Evolutionary conservation across 2,329 filamentous ascomycete species (phyloP).

Genomic region (Monilinia aucupariae): DNA sequence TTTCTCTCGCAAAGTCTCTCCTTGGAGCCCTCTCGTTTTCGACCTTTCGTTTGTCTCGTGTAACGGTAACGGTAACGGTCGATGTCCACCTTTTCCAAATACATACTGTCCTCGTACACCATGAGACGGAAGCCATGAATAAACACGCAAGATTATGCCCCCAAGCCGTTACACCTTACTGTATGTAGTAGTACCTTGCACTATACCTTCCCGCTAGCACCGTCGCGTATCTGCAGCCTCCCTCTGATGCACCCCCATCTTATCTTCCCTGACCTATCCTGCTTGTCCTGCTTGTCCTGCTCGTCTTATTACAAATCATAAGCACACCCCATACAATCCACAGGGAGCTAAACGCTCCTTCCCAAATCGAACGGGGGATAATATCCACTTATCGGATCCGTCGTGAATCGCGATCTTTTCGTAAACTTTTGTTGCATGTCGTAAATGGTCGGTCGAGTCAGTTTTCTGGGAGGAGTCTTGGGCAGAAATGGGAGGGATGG

Average conservation of each 20-base stretch:
- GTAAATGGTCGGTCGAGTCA: conserved; percentile 16
- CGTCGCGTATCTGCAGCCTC: neutral
- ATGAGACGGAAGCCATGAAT: neutral
- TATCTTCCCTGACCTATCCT: too few relatives aligned
- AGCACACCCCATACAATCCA: neutral
- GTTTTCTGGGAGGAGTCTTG: neutral
- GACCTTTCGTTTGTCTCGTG: neutral
- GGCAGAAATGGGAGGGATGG: too few relatives aligned
- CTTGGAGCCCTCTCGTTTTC: neutral
- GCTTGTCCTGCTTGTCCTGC: neutral
- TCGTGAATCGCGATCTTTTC: neutral
- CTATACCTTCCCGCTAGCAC: too few relatives aligned
- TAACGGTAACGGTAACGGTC: neutral
- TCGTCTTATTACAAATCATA: too few relatives aligned
- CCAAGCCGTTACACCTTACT: neutral
- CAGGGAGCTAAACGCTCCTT: too few relatives aligned
- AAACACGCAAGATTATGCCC: conserved; percentile 6
- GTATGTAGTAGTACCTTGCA: neutral
- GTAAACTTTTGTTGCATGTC: conserved; percentile 13
- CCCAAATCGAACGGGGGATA: neutral
- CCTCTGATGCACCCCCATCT: neutral
- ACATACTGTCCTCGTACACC: neutral
- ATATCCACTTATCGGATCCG: conserved; percentile 11
- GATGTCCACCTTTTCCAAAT: neutral
- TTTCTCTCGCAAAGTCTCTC: neutral